phyloP scores from a whole-genome alignment of 495 filamentous ascomycete genomes.

The Sphaerosporella brunnea region DNA sequence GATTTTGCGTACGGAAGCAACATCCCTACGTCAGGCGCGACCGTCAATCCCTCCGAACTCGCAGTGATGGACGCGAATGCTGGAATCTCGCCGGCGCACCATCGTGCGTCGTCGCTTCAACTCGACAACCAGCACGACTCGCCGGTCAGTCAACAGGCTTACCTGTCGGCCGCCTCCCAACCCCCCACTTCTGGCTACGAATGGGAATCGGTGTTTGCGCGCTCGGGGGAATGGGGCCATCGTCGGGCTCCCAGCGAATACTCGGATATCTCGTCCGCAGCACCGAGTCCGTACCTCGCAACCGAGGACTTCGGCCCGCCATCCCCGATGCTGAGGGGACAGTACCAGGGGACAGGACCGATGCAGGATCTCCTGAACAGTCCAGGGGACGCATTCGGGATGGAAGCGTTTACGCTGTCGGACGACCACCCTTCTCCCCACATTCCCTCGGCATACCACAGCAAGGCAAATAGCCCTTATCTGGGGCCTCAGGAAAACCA shows the following conservation, averaged over 20 bases:
- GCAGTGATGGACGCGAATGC: conserved; percentile 35
- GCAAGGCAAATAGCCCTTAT: conserved; percentile 33
- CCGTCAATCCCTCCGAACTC: conserved; percentile 29
- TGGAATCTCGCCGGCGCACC: conserved; percentile 33
- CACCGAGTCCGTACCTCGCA: conserved; percentile 60
- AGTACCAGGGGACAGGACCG: conserved; percentile 38
- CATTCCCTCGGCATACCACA: conserved; percentile 29
- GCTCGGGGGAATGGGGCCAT: conserved; percentile 50
- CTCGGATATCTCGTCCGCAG: conserved; percentile 67
- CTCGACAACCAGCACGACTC: conserved; percentile 36
- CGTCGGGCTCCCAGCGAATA: conserved; percentile 75
- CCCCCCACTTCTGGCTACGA: conserved; percentile 40
- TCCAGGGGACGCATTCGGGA: conserved; percentile 19
- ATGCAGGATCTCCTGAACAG: conserved; percentile 51
- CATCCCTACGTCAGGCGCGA: conserved; percentile 32
- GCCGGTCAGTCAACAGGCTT: conserved; percentile 39
- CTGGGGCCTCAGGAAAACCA: conserved; percentile 52
- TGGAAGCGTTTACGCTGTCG: conserved; percentile 54
- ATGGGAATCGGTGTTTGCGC: conserved; percentile 29
- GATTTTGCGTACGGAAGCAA: conserved; percentile 46
- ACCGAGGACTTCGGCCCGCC: conserved; percentile 70
- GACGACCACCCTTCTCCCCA: conserved; percentile 32
- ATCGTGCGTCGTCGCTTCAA: conserved; percentile 15
- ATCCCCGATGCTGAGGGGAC: conserved; percentile 62
- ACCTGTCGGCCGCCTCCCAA: conserved; percentile 42